Evolutionary conservation across 768 basidiomycete genomes (phyloP), one percentile per base, ranked within the genome.

Genomic region (Sutorius australiensis): DNA sequence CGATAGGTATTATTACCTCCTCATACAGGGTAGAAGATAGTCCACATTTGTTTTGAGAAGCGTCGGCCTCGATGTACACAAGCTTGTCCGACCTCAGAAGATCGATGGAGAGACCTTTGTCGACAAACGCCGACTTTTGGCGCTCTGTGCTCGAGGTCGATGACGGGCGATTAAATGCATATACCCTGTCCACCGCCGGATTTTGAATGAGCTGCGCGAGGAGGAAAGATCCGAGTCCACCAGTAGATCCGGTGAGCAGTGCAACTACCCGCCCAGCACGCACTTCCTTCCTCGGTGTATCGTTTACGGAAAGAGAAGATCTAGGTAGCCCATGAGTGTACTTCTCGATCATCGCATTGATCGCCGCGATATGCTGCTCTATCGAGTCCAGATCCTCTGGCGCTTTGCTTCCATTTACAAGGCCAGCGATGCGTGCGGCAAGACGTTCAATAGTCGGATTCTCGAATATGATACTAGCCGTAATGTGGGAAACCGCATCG

Each of bases 201-300:
- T 64, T 55, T 16, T 58, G 38, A 24, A 73, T 53, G 12, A 75
- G 62, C 3, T 49, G 50, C 0, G 65, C 61, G 30, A 77, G 59
- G 14, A 74, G 46, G 45, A 72, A 68, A 2, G 73, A 70, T 14
- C 77, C 75, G 1, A 77, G 65, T 10, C 68, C 70, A 9, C 76
- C 77, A 6, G 76, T 77, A 1, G 75, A 72, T 13, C 77, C 76
- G 4, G 77, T 77, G 32, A 77, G 55, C 1, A 61, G 44, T 1
- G 47, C 51, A 1, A 38, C 42, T 12, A 21, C 31, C 14, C 31
- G 14, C 6, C 7, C 1, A 24, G 50, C 27, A 32, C 4, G 8
- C 6, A 16, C 14, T 24, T 36, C 52, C 14, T 54, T 42, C 30
- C 17, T 5, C 10, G 17, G 12, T 47, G 12, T 14, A 14, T 13